Percentiles rank a stretch among this genome's conserved stretches.
Evolutionary conservation across 495 filamentous ascomycete genomes (phyloP).

Genomic region (Pyrenula massariospora): DNA sequence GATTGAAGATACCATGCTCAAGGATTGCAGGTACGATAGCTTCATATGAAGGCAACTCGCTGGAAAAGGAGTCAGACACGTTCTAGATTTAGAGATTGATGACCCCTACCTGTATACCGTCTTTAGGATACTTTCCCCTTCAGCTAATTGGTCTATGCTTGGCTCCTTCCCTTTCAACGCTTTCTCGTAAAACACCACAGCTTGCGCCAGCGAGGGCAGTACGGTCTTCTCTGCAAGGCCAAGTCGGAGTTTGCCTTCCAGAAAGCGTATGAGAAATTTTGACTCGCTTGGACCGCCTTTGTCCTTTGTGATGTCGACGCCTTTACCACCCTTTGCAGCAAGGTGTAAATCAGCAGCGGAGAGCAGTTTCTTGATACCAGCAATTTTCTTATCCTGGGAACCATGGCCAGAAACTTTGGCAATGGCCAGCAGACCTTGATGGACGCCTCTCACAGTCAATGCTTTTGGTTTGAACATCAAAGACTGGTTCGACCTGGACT

Average conservation of each 20-base stretch:
- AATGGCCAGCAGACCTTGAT: slow-evolving; percentile 78
- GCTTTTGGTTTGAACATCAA: slow-evolving; percentile 97
- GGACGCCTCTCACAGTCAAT: slow-evolving; percentile 75
- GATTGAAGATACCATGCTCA: slow-evolving; percentile 68
- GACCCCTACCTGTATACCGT: slow-evolving; percentile 78
- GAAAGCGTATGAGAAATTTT: slow-evolving; percentile 82
- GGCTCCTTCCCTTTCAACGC: slow-evolving; percentile 55
- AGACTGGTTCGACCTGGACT: slow-evolving; percentile 83
- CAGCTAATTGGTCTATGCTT: slow-evolving; percentile 59
- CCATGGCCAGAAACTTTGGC: slow-evolving; percentile 80
- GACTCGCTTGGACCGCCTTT: slow-evolving; percentile 92
- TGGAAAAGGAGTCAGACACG: too few relatives aligned
- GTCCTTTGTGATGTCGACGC: slow-evolving; percentile 77
- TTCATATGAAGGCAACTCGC: slow-evolving; percentile 90
- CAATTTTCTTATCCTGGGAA: slow-evolving; percentile 80
- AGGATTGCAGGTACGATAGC: slow-evolving; percentile 85
- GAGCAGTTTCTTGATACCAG: slow-evolving; percentile 86
- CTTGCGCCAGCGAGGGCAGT: slow-evolving; percentile 77
- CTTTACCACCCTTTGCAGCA: slow-evolving; percentile 54
- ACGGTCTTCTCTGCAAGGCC: slow-evolving; percentile 89
- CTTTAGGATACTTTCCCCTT: slow-evolving; percentile 78
- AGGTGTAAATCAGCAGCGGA: slow-evolving; percentile 67
- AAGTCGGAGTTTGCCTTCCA: slow-evolving; percentile 87
- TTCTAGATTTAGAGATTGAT: slow-evolving; percentile 12
- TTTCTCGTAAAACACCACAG: slow-evolving; percentile 71